Percentiles rank a stretch among this genome's conserved stretches.
These are phyloP conservation scores for Colletotrichum sojae DNA, from an alignment of 2,329 filamentous ascomycete species.

Conservation along the genomic window DNA sequence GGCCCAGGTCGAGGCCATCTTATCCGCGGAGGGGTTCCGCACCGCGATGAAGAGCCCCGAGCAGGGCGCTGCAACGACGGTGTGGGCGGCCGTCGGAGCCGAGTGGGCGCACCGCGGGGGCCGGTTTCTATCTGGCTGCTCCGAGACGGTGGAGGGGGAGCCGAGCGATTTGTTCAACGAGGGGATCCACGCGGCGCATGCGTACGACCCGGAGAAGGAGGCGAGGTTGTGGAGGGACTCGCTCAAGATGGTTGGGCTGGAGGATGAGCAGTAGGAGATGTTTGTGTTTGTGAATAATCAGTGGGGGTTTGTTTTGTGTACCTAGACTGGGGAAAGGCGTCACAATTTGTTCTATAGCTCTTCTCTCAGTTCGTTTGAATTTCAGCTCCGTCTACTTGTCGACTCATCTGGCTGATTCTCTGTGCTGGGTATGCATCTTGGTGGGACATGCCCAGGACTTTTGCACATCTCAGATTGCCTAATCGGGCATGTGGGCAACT, in stretches of 20 bases:
- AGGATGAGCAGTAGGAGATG: background rate
- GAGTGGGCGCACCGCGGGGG: constrained; percentile 62
- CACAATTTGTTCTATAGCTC: background rate
- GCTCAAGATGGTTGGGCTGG: constrained; percentile 11
- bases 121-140: constrained; percentile 59
- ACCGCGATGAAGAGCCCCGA: constrained; percentile 43
- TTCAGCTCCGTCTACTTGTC: too few species aligned
- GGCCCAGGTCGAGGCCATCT: background rate
- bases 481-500: constrained; percentile 27
- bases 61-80: constrained; percentile 64
- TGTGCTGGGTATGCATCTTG: background rate
- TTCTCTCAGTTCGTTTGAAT: background rate
- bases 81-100: constrained; percentile 58
- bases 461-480: background rate
- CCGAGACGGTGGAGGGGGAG: constrained; percentile 30
- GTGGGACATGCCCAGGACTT: background rate
- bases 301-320: background rate
- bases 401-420: background rate
- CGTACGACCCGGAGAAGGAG: background rate
- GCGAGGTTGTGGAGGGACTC: constrained; percentile 10
- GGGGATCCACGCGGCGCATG: background rate
- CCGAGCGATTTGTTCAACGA: background rate
- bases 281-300: background rate
- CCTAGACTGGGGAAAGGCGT: background rate
- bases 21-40: background rate